These are phyloP conservation scores for Dysphania ambrosioides DNA, from an alignment of 148 eudicot species.

Conservation along the genomic window DNA sequence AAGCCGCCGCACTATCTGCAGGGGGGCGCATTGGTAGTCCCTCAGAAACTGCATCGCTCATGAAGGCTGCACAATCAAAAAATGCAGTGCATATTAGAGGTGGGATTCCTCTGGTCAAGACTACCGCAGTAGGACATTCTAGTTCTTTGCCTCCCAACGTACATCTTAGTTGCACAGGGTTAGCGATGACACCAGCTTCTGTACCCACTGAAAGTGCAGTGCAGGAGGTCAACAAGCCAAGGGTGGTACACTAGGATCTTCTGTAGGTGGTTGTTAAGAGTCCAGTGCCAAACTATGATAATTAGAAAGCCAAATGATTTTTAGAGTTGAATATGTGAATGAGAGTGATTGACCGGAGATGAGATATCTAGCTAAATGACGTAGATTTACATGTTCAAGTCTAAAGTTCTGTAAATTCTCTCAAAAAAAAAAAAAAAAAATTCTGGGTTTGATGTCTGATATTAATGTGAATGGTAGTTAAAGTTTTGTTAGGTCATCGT, in stretches of 20 bases:
- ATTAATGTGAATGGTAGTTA: background rate
- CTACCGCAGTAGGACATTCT: background rate
- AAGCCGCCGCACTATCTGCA: slow-evolving; percentile 85
- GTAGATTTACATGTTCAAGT: background rate
- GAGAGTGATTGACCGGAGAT: slow-evolving; percentile 14
- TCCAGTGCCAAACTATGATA: slow-evolving; percentile 4
- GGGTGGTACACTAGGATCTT: slow-evolving; percentile 31
- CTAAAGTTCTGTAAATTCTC: background rate
- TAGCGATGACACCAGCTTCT: slow-evolving; percentile 1
- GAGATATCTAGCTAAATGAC: slow-evolving; percentile 4
- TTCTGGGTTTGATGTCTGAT: background rate
- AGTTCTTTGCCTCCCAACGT: slow-evolving; percentile 41
- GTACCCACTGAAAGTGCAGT: slow-evolving; percentile 15
- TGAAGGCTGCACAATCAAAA: slow-evolving; percentile 37
- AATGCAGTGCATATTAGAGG: background rate
- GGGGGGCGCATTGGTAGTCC: slow-evolving; percentile 84
- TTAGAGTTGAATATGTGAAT: slow-evolving; percentile 2
- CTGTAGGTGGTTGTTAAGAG: slow-evolving; percentile 10
- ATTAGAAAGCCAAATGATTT: slow-evolving; percentile 2
- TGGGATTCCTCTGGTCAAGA: slow-evolving; percentile 6
- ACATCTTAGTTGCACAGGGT: slow-evolving; percentile 53
- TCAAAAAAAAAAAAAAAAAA: no score
- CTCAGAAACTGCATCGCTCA: slow-evolving; percentile 53
- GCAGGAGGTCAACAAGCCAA: slow-evolving; percentile 36
- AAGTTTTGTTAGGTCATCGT: background rate